Evolutionary conservation across 106 monocot genomes (phyloP), one percentile per base, ranked within the genome.

Genomic region (Dioscorea alata): DNA sequence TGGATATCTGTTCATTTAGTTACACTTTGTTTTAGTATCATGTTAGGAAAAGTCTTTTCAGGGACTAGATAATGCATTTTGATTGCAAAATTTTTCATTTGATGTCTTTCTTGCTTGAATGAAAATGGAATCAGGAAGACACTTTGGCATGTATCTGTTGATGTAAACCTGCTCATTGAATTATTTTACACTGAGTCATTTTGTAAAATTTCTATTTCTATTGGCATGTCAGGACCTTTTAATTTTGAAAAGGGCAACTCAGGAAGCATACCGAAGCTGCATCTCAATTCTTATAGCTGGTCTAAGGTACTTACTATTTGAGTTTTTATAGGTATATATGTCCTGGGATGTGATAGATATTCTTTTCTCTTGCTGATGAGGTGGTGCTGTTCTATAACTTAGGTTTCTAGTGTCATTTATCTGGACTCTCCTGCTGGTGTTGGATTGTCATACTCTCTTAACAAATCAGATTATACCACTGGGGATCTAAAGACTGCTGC

Each of bases 371-470:
- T 42, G 5, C 1, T 42, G 28, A 2, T 42, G 42, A 8, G 42
- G 1, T 42, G 42, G 0, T 42, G 42, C 9, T 42, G 42, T 42
- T 67, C 53, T 62, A 17, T 48, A 48, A 25, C 73, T 64, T 69
- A 95, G 94, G 88, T 88, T 50, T 83, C 94, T 24, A 95, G 63
- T 79, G 76, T 95, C 2, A 82, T 95, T 21, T 95, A 95, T 84
- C 65, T 95, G 88, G 94, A 95, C 57, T 95, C 94, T 19, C 91
- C 94, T 63, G 91, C 88, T 63, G 94, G 94, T 71, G 94, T 95
- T 68, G 94, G 94, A 23, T 42, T 95, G 42, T 95, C 94, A 22
- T 95, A 95, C 68, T 91, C 94, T 2, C 48, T 24, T 2, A 79
- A 81, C 71, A 6, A 24, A 48, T 20, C 70, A 16, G 94, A 95